Evolutionary conservation across 1,284 basidiomycete species (phyloP).

Genomic region (Cutaneotrichosporon sp.): DNA sequence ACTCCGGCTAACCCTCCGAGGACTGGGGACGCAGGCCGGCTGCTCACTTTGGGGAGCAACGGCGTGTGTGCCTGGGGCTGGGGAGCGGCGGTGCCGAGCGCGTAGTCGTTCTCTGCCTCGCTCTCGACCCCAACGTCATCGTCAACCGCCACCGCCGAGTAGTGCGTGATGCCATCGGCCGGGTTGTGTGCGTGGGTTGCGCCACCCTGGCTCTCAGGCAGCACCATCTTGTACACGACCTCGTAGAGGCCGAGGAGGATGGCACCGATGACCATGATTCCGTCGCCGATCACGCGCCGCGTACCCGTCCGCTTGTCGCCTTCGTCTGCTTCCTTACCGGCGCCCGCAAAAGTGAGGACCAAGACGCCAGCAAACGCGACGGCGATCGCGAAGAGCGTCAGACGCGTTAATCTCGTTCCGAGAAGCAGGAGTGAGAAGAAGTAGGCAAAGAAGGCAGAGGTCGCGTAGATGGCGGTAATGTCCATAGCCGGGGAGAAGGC

Average conservation of each 20-base stretch:
- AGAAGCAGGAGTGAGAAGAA: slow-evolving; percentile 49
- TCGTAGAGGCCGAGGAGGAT: slow-evolving; percentile 52
- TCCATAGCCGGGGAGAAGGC: slow-evolving; percentile 42
- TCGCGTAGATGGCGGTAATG: slow-evolving; percentile 49
- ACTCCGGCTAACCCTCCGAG: background rate
- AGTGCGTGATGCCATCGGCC: slow-evolving; percentile 9
- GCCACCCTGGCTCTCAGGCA: slow-evolving; percentile 49
- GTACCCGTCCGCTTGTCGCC: slow-evolving; percentile 11
- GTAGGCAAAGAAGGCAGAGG: slow-evolving; percentile 43
- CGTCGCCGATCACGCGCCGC: slow-evolving; percentile 44
- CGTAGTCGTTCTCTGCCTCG: slow-evolving; percentile 21
- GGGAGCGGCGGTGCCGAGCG: slow-evolving; percentile 11
- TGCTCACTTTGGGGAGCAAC: slow-evolving; percentile 11
- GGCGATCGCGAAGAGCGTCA: slow-evolving; percentile 43
- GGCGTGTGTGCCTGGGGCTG: slow-evolving; percentile 7
- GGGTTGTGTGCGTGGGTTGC: slow-evolving; percentile 18
- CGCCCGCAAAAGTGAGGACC: slow-evolving; percentile 41
- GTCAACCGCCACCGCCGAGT: slow-evolving; percentile 1
- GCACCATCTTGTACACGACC: slow-evolving; percentile 52
- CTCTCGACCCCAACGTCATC: slow-evolving; percentile 12
- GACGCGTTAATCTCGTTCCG: slow-evolving; percentile 38
- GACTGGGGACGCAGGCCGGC: slow-evolving; percentile 7
- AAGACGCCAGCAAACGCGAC: slow-evolving; percentile 50
- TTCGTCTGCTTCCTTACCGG: background rate
- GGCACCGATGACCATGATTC: slow-evolving; percentile 51